These are phyloP conservation scores for Hylodesmum podocarpum DNA, from an alignment of 306 rosid genomes.

Conservation along the genomic window DNA sequence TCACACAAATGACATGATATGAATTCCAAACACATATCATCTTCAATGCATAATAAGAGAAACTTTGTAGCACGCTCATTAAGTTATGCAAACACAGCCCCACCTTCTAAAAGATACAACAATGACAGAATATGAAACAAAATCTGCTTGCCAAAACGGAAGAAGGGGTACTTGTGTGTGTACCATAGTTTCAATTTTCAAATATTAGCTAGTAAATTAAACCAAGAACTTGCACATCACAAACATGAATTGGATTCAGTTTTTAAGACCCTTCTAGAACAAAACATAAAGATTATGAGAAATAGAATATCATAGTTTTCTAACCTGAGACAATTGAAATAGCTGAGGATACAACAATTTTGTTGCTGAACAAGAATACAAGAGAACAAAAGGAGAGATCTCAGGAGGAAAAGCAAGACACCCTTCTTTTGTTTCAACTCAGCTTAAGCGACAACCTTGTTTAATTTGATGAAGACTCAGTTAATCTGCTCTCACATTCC, in stretches of 20 bases:
- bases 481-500: constrained; percentile 67
- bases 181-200: neutral
- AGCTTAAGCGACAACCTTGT: constrained; percentile 35
- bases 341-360: constrained; percentile 10
- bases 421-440: neutral
- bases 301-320: constrained; percentile 16
- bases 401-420: constrained; percentile 27
- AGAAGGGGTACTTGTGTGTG: neutral
- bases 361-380: constrained; percentile 35
- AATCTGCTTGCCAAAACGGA: neutral
- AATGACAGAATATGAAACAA: neutral
- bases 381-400: constrained; percentile 26
- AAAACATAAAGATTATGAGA: constrained; percentile 9
- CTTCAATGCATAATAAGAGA: neutral
- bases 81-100: neutral
- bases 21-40: constrained; percentile 14
- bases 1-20: constrained; percentile 8
- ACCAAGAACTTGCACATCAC: neutral
- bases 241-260: neutral
- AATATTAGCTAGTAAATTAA: neutral
- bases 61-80: neutral
- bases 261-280: constrained; percentile 1
- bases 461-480: constrained; percentile 43
- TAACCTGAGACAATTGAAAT: constrained; percentile 34
- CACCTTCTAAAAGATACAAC: neutral